phyloP scores from a whole-genome alignment of 2,329 filamentous ascomycete species.

The Cercospora janseana region DNA sequence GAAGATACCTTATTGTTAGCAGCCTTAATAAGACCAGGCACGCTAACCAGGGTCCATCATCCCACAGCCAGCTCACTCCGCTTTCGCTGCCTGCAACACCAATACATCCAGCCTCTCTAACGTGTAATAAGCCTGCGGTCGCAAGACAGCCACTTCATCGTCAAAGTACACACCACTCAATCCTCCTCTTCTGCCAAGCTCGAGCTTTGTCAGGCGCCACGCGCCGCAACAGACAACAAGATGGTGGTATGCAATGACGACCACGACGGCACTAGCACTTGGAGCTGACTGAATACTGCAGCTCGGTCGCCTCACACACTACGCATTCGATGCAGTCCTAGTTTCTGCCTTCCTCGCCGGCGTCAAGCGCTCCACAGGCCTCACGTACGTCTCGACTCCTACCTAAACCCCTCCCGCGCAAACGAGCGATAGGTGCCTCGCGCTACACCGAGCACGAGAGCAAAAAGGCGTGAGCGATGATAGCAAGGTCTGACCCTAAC shows the following conservation, averaged over 20 bases:
- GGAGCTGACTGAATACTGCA: conserved; percentile 54
- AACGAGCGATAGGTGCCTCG: neutral
- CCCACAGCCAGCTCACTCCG: too few species aligned
- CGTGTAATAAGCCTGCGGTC: too few species aligned
- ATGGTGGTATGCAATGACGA: conserved; percentile 7
- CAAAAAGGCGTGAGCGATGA: neutral
- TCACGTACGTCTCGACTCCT: conserved; percentile 72
- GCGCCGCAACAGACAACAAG: neutral
- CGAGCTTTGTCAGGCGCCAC: conserved; percentile 5
- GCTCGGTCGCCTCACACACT: conserved; percentile 91
- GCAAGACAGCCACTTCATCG: too few species aligned
- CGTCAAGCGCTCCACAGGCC: conserved; percentile 93
- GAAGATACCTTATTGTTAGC: too few species aligned
- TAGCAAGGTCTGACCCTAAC: conserved; percentile 44
- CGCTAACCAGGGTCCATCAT: too few species aligned
- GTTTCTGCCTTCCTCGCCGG: conserved; percentile 95
- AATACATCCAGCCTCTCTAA: too few species aligned
- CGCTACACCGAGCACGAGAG: neutral
- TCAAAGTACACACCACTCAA: neutral
- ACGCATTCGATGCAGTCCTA: conserved; percentile 92
- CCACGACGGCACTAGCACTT: neutral
- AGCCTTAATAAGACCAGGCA: too few species aligned
- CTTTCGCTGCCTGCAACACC: too few species aligned
- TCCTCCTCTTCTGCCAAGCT: too few species aligned
- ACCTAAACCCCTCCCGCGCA: neutral